These are phyloP conservation scores for Exophiala alcalophila DNA, from an alignment of 2,329 filamentous ascomycete genomes.

Conservation along the genomic window DNA sequence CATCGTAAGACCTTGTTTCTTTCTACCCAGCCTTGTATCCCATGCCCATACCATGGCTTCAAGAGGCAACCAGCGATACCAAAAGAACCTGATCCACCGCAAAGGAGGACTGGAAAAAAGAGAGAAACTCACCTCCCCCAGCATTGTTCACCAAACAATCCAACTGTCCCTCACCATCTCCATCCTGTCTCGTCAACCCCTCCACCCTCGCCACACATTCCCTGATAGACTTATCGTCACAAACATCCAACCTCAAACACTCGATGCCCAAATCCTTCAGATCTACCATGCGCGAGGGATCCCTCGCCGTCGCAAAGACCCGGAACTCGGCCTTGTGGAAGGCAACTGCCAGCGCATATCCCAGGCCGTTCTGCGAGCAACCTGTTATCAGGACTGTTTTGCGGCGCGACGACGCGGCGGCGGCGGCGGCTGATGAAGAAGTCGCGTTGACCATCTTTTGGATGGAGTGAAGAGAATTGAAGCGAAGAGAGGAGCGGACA, in stretches of 20 bases:
- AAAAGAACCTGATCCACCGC: neutral
- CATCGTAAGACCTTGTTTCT: too few relatives aligned
- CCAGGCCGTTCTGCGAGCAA: constrained; percentile 35
- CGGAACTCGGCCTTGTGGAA: constrained; percentile 37
- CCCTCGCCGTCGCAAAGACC: constrained; percentile 41
- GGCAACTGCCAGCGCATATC: constrained; percentile 36
- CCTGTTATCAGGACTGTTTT: constrained; percentile 22
- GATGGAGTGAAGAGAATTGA: too few relatives aligned
- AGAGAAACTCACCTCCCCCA: constrained; percentile 34
- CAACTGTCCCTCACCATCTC: constrained; percentile 29
- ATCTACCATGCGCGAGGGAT: constrained; percentile 32
- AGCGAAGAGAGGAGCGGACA: too few relatives aligned
- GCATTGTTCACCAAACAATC: constrained; percentile 50
- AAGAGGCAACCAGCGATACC: too few relatives aligned
- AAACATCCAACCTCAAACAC: constrained; percentile 19
- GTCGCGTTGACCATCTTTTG: too few relatives aligned
- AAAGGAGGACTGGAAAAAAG: neutral
- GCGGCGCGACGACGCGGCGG: too few relatives aligned
- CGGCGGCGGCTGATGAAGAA: too few relatives aligned
- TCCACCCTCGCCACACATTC: constrained; percentile 14
- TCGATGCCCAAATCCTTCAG: constrained; percentile 21
- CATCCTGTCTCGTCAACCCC: constrained; percentile 20
- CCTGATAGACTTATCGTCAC: constrained; percentile 11
- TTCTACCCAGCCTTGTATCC: too few relatives aligned
- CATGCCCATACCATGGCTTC: too few relatives aligned